Evolutionary conservation across 805 yeast genomes (phyloP), one percentile per base, ranked within the genome.

Genomic region (Teunomyces barrocoloradensis): DNA sequence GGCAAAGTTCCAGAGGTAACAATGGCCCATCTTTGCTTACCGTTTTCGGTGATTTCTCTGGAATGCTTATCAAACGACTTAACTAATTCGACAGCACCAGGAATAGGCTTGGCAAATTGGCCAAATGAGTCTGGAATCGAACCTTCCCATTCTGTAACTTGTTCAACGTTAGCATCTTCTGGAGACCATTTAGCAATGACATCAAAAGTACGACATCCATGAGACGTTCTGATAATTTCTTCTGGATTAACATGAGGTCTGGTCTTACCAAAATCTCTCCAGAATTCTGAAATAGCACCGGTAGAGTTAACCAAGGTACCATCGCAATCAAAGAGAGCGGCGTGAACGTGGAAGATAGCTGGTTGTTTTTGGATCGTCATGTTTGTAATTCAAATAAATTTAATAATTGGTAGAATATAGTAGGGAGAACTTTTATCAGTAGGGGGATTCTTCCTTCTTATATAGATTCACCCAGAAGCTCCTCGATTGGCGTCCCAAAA

Each of bases 291-390:
- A 52, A 88, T 87, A 49, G 94, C 89, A 46, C 81, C 82, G 50
- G 91, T 88, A 35, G 95, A 86, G 65, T 85, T 82, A 63, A 89
- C 89, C 61, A 89, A 73, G 25, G 96, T 89, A 45, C 96, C 96
- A 64, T 89, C 96, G 45, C 90, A 82, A 69, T 89, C 96, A 68
- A 89, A 89, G 53, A 87, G 78, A 44, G 77, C 77, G 53, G 76
- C 77, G 59, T 72, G 61, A 52, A 70, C 70, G 61, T 67, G 61
- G 53, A 72, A 72, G 52, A 64, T 56, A 55, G 75, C 76, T 35
- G 75, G 75, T 32, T 42, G 71, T 60, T 71, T 69, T 49, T 57
- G 60, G 42, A 60, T 50, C 34, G 73, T 68, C 71, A 68, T 66
- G 44, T 20, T 63, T 46, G 33, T 41, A 34, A 29, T 30, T 33